Base-by-base conservation (phyloP, 2,329 filamentous ascomycete species). In the Trichoderma koningii region DNA sequence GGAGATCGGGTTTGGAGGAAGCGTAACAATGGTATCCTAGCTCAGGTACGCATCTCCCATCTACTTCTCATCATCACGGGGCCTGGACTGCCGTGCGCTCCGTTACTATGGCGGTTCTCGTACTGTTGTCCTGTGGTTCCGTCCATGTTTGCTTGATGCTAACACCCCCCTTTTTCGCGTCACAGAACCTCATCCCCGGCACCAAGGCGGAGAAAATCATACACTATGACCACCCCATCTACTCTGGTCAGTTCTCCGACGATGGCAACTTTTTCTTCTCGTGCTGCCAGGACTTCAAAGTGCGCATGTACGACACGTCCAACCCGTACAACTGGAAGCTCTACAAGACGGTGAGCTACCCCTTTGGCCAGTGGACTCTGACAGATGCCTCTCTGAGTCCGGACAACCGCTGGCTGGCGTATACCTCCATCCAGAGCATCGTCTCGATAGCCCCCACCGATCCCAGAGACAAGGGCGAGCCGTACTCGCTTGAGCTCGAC, bases 201-300 rank as follows among this genome's bases (percentile, higher is more conserved):
- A 89, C 88, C 0, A 85, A 85, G 26, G 89, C 92, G 0, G 94
- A 98, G 73, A 90, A 91, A 72, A 91, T 97, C 67, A 89, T 98
- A 67, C 91, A 96, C 72, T 96, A 93, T 74, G 87, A 93, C 63
- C 85, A 89, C 5, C 88, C 92, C 47, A 93, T 95, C 61, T 98
- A 98, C 73, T 97, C 92, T 3, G 95, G 95, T 1, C 94, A 98
- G 74, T 99, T 98, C 75, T 97, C 92, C 0, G 91, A 96, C 69
- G 95, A 99, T 71, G 95, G 95, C 28, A 96, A 97, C 76, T 98
- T 98, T 80, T 98, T 97, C 80, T 98, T 94, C 74, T 89, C 90
- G 6, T 95, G 91, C 72, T 90, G 90, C 10, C 92, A 97, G 76
- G 93, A 98, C 76, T 97, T 97, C 79, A 90, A 88, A 70, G 93